Evolutionary conservation across 129 eudicot genomes (phyloP), one percentile per base, ranked within the genome.

Genomic region (Dittrichia graveolens): DNA sequence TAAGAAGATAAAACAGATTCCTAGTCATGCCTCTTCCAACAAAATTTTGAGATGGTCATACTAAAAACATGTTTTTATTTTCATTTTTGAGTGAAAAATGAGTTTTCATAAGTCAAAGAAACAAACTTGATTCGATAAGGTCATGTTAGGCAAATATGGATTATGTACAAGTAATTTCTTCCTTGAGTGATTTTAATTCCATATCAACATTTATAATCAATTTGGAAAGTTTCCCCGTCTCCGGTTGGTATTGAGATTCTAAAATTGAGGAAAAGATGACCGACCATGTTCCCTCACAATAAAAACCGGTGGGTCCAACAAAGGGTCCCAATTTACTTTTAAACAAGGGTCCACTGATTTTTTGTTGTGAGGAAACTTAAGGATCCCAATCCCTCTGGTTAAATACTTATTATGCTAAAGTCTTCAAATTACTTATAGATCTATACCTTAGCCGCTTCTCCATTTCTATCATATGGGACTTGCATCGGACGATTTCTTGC

Each of bases 371-470:
- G 31, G 31, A 24, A 24, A 24, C 31, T 24, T 24, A 24, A 24
- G 31, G 31, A 24, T 24, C 31, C 31, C 31, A 24, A 24, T 24
- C 31, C 31, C 31, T 24, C 31, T 24, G 31, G 31, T 24, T 24
- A 24, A 24, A 19, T 45, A 58, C n/a, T 60, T 46, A 12, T 60
- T 61, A 6, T 61, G 37, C n/a, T 61, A 61, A 7, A 31, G 24
- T 42, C 34, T 46, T 44, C 47, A 47, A 65, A 9, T 64, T 44
- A 43, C 66, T 45, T 46, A 47, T 19, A 54, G 45, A 44, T 10
- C 9, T 54, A 34, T 75, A 91, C 97, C 97, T 91, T 57, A 91
- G 81, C 42, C 87, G 79, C 64, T 78, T 91, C 76, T 88, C 92
- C 89, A 81, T 72, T 31, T 83, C 89, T 57, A 82, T 79, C 50